Evolutionary conservation across 805 yeast genomes (phyloP).

Genomic region (Yamadazyma phyllophila): DNA sequence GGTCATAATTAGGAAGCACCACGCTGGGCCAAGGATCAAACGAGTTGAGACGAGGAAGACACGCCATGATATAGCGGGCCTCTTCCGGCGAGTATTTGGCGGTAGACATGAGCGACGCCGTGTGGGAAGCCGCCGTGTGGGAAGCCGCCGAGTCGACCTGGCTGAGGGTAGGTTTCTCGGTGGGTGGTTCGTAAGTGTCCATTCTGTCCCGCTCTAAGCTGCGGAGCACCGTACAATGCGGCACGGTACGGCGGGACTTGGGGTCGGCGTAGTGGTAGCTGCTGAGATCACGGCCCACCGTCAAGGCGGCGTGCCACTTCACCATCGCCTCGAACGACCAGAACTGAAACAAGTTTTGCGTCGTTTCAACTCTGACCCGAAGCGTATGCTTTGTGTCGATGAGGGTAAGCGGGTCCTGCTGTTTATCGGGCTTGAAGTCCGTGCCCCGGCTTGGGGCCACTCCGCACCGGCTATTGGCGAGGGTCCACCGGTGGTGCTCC

Average conservation of each 20-base stretch:
- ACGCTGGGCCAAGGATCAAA: constrained; percentile 35
- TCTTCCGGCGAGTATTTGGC: not conserved
- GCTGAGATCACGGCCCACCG: constrained; percentile 33
- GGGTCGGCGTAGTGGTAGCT: constrained; percentile 4
- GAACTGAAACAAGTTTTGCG: constrained; percentile 37
- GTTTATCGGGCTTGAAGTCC: constrained; percentile 13
- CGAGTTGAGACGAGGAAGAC: constrained; percentile 38
- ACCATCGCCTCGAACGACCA: constrained; percentile 42
- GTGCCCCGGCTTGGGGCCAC: not conserved
- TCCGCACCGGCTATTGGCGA: constrained; percentile 2
- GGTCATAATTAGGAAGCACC: constrained; percentile 19
- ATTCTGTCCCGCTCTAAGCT: not conserved
- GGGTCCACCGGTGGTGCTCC: not conserved
- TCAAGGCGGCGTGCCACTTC: constrained; percentile 36
- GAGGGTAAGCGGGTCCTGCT: constrained; percentile 15
- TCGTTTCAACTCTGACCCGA: constrained; percentile 37
- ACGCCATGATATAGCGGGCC: constrained; percentile 25
- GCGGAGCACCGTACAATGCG: constrained; percentile 22
- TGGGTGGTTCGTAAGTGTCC: too few species aligned
- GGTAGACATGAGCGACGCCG: too few species aligned
- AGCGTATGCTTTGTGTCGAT: constrained; percentile 33
- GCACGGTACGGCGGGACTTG: constrained; percentile 17
- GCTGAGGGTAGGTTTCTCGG: too few species aligned
- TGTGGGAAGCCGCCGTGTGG: too few species aligned
- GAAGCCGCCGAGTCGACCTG: too few species aligned